Evolutionary conservation across 192 early-diverging fungal species (phyloP).

Genomic region (Podochytrium sp.): DNA sequence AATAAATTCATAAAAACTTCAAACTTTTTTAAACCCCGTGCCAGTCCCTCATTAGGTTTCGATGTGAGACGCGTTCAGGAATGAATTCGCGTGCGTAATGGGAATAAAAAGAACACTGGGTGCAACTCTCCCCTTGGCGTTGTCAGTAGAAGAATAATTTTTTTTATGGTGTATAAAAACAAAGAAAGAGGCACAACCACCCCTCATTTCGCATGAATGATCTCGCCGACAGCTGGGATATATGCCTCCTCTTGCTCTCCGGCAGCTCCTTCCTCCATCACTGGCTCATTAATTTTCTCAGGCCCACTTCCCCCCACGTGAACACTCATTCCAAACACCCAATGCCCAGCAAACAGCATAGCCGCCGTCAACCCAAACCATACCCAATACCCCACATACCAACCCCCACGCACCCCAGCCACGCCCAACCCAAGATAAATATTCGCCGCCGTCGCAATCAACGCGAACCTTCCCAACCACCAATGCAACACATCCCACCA

Average conservation of each 20-base stretch:
- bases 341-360: background rate
- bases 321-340: background rate
- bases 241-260: too few species aligned
- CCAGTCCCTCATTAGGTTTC: too few species aligned
- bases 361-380: background rate
- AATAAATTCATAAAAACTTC: background rate
- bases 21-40: background rate
- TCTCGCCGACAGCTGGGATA: too few species aligned
- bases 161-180: too few species aligned
- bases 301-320: background rate
- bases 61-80: too few species aligned
- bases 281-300: too few species aligned
- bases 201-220: too few species aligned
- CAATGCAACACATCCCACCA: conserved; percentile 48
- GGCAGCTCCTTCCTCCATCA: too few species aligned
- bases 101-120: too few species aligned
- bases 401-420: background rate
- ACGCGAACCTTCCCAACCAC: conserved; percentile 19
- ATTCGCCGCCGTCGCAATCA: background rate
- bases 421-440: background rate
- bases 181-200: too few species aligned
- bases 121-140: too few species aligned
- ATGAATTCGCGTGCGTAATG: too few species aligned
- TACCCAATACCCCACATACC: background rate
- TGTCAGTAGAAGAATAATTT: background rate